A percentile compares a stretch with the other conserved stretches of the same genome.
phyloP scores from a whole-genome alignment of 2,329 filamentous ascomycete species.

The Neopestalotiopsis clavispora region DNA sequence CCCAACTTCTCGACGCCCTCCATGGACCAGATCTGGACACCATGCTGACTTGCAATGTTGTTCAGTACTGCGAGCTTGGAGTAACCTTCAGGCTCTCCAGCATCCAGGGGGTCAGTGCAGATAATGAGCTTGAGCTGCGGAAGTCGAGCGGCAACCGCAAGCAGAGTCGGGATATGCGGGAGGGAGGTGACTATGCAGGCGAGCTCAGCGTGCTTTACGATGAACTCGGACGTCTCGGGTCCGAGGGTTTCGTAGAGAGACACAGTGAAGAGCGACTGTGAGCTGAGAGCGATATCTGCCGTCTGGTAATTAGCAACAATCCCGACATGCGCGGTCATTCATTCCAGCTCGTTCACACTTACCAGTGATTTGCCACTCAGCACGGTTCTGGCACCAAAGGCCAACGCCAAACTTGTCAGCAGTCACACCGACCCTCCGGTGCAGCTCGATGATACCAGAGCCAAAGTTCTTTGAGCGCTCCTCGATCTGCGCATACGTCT shows the following conservation, averaged over 20 bases:
- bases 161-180: conserved; percentile 78
- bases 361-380: conserved; percentile 88
- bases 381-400: conserved; percentile 85
- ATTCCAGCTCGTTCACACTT: conserved; percentile 29
- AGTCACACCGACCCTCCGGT: conserved; percentile 72
- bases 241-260: conserved; percentile 97
- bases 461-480: conserved; percentile 83
- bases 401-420: conserved; percentile 75
- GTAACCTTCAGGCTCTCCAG: conserved; percentile 75
- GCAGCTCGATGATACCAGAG: conserved; percentile 81
- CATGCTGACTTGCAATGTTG: conserved; percentile 73
- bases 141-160: conserved; percentile 78
- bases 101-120: conserved; percentile 81
- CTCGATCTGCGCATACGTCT: conserved; percentile 81
- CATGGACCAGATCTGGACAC: conserved; percentile 80
- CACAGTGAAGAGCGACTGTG: conserved; percentile 86
- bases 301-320: conserved; percentile 19
- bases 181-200: conserved; percentile 78
- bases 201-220: conserved; percentile 88
- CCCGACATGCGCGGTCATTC: background rate
- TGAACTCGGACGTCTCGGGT: conserved; percentile 89
- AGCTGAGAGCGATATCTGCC: conserved; percentile 82
- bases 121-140: conserved; percentile 87
- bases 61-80: conserved; percentile 83
- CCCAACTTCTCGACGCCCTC: conserved; percentile 83